Evolutionary conservation across 2,329 filamentous ascomycete species (phyloP).

Genomic region (Nigrospora osmanthi): DNA sequence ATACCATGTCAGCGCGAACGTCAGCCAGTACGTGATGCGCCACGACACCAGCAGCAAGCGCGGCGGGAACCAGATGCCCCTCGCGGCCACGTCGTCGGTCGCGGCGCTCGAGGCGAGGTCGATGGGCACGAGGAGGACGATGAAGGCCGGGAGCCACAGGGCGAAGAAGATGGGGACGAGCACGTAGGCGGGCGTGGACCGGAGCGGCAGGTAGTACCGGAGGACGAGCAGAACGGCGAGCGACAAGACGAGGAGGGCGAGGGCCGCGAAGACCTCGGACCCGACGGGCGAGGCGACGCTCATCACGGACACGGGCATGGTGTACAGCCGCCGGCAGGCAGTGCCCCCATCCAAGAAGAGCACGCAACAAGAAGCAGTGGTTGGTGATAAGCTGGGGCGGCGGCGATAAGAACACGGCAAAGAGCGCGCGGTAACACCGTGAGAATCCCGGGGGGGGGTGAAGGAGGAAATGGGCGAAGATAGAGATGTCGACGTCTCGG

Average conservation of each 20-base stretch:
- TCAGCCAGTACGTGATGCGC: conserved; percentile 96
- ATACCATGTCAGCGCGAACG: conserved; percentile 89
- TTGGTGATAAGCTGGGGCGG: no score
- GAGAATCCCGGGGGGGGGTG: no score
- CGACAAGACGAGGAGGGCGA: conserved; percentile 68
- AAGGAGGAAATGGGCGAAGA: no score
- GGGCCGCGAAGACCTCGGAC: conserved; percentile 69
- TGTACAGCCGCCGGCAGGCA: conserved; percentile 16
- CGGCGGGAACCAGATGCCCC: conserved; percentile 82
- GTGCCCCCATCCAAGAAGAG: no score
- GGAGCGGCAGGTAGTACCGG: conserved; percentile 83
- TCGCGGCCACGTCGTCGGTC: conserved; percentile 59
- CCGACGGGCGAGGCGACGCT: conserved; percentile 57
- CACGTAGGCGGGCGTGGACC: conserved; percentile 83
- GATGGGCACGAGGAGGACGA: conserved; percentile 87
- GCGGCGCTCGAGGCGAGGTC: conserved; percentile 83
- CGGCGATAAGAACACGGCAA: no score
- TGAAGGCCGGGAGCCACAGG: conserved; percentile 85
- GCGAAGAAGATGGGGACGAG: conserved; percentile 91
- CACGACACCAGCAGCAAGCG: conserved; percentile 76
- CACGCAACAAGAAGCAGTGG: no score
- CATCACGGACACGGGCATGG: conserved; percentile 42
- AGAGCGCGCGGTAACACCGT: no score
- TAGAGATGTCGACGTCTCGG: no score
- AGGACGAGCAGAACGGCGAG: conserved; percentile 74